A percentile compares a stretch with the other conserved stretches of the same genome.
phyloP scores from a whole-genome alignment of 2,329 filamentous ascomycete species.

The Chalaropsis ovoidea region DNA sequence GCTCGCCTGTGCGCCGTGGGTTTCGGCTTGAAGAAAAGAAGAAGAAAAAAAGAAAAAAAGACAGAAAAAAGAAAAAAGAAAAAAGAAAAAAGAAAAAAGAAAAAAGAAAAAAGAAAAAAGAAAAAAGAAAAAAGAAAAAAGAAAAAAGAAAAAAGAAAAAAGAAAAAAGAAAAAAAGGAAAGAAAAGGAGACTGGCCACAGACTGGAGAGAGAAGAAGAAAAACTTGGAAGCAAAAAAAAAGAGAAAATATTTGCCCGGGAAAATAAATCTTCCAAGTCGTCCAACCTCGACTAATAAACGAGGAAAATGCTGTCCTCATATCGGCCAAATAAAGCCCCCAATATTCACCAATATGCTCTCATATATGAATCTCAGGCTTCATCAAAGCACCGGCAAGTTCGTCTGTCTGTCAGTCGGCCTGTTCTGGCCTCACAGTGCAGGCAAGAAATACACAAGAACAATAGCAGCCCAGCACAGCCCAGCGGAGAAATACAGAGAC shows the following conservation, averaged over 20 bases:
- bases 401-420: too few species aligned
- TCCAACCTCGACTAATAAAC: not conserved
- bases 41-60: too few species aligned
- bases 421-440: too few species aligned
- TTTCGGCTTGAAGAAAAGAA: constrained; percentile 2
- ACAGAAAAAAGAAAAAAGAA: too few species aligned
- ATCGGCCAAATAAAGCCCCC: too few species aligned
- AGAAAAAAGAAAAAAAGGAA: not conserved
- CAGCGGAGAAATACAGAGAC: not conserved
- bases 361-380: not conserved
- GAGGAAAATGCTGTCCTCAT: not conserved
- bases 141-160: not conserved
- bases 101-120: too few species aligned
- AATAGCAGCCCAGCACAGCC: not conserved
- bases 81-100: too few species aligned
- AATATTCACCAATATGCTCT: not conserved
- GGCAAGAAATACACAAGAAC: not conserved
- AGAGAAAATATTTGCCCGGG: not conserved
- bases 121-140: too few species aligned
- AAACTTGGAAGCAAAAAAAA: not conserved
- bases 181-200: not conserved
- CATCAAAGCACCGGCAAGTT: not conserved
- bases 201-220: not conserved
- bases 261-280: not conserved
- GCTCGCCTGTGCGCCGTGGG: too few species aligned